Conservation (phyloP, 2,329 filamentous ascomycete species). For the Cadophora gregata region DNA sequence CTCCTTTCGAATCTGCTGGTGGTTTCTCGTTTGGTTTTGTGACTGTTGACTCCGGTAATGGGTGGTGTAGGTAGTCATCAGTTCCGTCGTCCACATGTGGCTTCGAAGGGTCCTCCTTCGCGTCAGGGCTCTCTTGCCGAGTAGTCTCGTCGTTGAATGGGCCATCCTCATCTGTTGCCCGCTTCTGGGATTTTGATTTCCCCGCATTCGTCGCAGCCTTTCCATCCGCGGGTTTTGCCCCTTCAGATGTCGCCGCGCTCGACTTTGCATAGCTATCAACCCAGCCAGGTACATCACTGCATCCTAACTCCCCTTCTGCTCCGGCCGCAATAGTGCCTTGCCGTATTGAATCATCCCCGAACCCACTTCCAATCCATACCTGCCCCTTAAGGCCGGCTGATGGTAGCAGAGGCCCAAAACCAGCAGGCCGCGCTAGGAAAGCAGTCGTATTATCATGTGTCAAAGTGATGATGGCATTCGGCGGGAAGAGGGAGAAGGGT, state of each 20-base stretch:
- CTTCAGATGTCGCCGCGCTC: conserved; percentile 31
- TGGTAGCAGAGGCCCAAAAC: conserved; percentile 84
- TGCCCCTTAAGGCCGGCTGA: conserved; percentile 81
- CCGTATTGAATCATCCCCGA: conserved; percentile 76
- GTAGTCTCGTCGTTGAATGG: conserved; percentile 36
- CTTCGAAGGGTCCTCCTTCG: conserved; percentile 36
- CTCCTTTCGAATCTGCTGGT: conserved; percentile 35
- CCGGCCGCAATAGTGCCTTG: conserved; percentile 57
- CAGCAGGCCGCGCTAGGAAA: conserved; percentile 90
- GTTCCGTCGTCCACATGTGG: conserved; percentile 71
- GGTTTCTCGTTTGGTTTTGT: conserved; percentile 38
- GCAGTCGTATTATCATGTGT: conserved; percentile 98
- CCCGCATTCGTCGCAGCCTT: conserved; percentile 44
- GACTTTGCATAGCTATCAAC: conserved; percentile 62
- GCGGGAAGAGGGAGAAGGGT: conserved; percentile 89
- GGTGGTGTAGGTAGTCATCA: conserved; percentile 80
- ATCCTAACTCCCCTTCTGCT: conserved; percentile 86
- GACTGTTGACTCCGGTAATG: conserved; percentile 47
- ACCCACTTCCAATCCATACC: conserved; percentile 92
- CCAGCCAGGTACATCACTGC: conserved; percentile 94
- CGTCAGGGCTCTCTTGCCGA: conserved; percentile 32
- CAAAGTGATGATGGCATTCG: conserved; percentile 92
- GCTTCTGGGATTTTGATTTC: conserved; percentile 50
- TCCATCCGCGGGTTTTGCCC: conserved; percentile 31
- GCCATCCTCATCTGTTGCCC: conserved; percentile 43